Conservation (phyloP, 805 yeast species). For the Wickerhamomyces strasburgensis region DNA sequence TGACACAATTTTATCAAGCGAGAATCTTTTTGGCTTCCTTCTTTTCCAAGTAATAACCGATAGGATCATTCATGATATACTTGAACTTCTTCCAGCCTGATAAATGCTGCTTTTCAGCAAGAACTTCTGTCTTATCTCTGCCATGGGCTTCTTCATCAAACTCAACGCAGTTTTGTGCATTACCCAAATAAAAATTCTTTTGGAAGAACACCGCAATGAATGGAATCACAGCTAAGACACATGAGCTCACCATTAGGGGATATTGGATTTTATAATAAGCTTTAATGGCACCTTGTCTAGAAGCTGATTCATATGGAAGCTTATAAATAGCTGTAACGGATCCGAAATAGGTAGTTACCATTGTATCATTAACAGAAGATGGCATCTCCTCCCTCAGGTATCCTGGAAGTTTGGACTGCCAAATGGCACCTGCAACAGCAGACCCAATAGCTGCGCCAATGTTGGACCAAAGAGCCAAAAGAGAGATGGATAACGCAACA, state of each 20-base stretch:
- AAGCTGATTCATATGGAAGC: slow-evolving; percentile 24
- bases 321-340: slow-evolving; percentile 20
- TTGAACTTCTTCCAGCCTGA: no score
- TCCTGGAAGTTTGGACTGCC: slow-evolving; percentile 28
- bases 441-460: slow-evolving; percentile 37
- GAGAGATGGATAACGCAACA: slow-evolving; percentile 34
- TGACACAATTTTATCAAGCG: no score
- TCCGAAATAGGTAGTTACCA: slow-evolving; percentile 21
- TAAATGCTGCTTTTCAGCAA: no score
- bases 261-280: slow-evolving; percentile 30
- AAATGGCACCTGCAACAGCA: slow-evolving; percentile 36
- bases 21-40: no score
- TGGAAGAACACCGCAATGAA: slow-evolving; percentile 30
- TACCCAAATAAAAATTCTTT: slow-evolving; percentile 32
- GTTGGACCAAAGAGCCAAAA: slow-evolving; percentile 29
- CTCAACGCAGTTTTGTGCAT: slow-evolving; percentile 33
- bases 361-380: slow-evolving; percentile 13
- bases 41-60: no score
- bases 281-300: slow-evolving; percentile 30
- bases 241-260: slow-evolving; percentile 26
- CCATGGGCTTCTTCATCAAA: slow-evolving; percentile 16
- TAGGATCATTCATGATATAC: no score
- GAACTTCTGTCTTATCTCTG: no score
- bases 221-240: slow-evolving; percentile 28
- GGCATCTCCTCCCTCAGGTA: slow-evolving; percentile 28